Evolutionary conservation across 768 basidiomycete genomes (phyloP), one percentile per base, ranked within the genome.

Genomic region (Trametes gibbosa): DNA sequence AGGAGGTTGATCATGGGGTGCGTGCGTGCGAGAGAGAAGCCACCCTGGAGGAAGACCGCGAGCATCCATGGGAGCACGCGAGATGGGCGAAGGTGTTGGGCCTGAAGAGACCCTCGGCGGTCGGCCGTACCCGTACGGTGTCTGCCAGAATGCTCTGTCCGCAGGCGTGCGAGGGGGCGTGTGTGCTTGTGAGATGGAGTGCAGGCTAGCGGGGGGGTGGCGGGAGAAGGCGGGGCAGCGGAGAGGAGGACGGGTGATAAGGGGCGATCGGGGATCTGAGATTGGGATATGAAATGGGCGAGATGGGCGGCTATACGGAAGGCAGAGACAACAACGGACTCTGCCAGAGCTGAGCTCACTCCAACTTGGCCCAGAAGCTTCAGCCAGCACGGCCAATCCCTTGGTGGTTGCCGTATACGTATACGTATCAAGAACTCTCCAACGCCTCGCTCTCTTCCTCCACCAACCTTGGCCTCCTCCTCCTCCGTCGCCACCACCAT

Each of bases 11-110:
- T 62, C 61, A 62, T 62, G 61, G 61, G 61, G 53, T 54, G 27
- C 27, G 35, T 6, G 51, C 61, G 61, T 62, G 61, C 61, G 61
- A 62, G 55, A 58, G 53, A 62, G 61, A 62, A 62, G 56, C 56
- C 55, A 32, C 51, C 56, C 51, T 37, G 55, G 50, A 57, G 51
- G 50, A 53, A 61, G 55, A 53, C 50, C 34, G 60, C 45, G 37
- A 51, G 37, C 35, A 32, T 19, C 27, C 51, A 14, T 19, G 39
- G 40, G 40, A 17, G 40, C 50, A 53, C 24, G 24, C 32, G 17
- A 40, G 24, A 9, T 14, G 45, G 45, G 45, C 35, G 54, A 24
- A 23, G 24, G 53, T 10, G 39, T 19, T 39, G 50, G 25, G 21
- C 34, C 43, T 45, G 23, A 25, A 14, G 5, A 32, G 23, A 16